Conservation (phyloP, 2,329 filamentous ascomycete genomes). For the Taxawa tesnikishii region DNA sequence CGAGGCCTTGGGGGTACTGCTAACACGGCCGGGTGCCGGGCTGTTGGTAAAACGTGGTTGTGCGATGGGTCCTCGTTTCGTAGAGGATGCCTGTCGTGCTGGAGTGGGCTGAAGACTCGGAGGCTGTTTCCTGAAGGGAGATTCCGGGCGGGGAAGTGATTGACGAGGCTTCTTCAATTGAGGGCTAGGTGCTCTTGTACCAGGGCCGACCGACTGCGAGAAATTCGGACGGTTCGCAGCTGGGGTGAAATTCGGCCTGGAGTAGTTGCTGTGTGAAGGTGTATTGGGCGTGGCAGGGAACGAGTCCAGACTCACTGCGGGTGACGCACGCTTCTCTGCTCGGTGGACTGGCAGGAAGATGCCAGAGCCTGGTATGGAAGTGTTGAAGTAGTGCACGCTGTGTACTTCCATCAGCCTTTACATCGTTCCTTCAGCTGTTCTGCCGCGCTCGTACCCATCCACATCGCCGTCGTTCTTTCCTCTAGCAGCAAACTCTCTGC, state of each 20-base stretch:
- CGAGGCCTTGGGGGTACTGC: too few species aligned
- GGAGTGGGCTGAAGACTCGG: constrained; percentile 44
- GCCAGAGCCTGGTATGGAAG: constrained; percentile 64
- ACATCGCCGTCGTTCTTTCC: constrained; percentile 97
- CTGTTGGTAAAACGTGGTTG: constrained; percentile 49
- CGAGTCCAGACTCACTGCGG: constrained; percentile 37
- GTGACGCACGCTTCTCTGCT: constrained; percentile 55
- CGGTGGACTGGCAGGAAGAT: constrained; percentile 88
- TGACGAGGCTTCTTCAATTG: constrained; percentile 58
- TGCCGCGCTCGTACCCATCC: constrained; percentile 57
- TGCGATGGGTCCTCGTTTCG: constrained; percentile 28
- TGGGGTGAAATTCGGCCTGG: constrained; percentile 9
- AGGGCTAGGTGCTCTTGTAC: constrained; percentile 56
- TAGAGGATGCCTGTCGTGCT: constrained; percentile 45
- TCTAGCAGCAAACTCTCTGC: constrained; percentile 62
- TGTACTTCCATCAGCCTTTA: constrained; percentile 7
- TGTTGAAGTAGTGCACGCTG: constrained; percentile 64
- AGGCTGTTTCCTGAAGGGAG: constrained; percentile 61
- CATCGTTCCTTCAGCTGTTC: constrained; percentile 1
- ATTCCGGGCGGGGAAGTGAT: constrained; percentile 79
- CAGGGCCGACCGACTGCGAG: constrained; percentile 75
- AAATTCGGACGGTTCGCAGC: constrained; percentile 61
- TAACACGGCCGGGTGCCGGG: constrained; percentile 42
- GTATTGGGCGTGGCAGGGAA: constrained; percentile 58
- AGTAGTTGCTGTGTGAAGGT: constrained; percentile 45